A percentile compares a stretch with the other conserved stretches of the same genome.
These are phyloP conservation scores for Astrothelium macrocarpum DNA, from an alignment of 495 filamentous ascomycete species.

Conservation along the genomic window DNA sequence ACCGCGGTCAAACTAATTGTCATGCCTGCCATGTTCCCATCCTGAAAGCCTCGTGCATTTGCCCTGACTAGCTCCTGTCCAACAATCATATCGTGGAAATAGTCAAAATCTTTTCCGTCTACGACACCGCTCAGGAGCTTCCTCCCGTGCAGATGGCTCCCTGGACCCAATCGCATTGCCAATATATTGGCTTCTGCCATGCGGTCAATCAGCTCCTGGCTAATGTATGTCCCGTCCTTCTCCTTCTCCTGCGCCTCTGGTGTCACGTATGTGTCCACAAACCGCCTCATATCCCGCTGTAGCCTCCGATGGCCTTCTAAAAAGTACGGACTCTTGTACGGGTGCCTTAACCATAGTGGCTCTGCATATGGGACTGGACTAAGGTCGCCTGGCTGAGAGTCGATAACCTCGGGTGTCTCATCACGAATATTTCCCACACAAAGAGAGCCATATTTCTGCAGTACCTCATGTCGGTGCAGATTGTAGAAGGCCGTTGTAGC, in stretches of 20 bases:
- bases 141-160: slow-evolving; percentile 67
- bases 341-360: slow-evolving; percentile 66
- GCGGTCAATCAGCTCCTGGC: slow-evolving; percentile 64
- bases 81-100: slow-evolving; percentile 74
- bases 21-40: slow-evolving; percentile 66
- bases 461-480: slow-evolving; percentile 84
- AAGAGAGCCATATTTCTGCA: slow-evolving; percentile 64
- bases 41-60: slow-evolving; percentile 54
- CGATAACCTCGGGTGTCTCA: slow-evolving; percentile 64
- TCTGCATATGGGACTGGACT: slow-evolving; percentile 73
- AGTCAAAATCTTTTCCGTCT: slow-evolving; percentile 74
- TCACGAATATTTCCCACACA: slow-evolving; percentile 65
- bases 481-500: slow-evolving; percentile 87
- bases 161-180: slow-evolving; percentile 76
- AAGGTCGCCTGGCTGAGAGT: slow-evolving; percentile 59
- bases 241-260: slow-evolving; percentile 77
- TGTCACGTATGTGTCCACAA: slow-evolving; percentile 58
- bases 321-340: slow-evolving; percentile 77
- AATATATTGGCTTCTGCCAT: slow-evolving; percentile 67
- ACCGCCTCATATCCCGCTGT: slow-evolving; percentile 62
- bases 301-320: slow-evolving; percentile 63
- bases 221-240: slow-evolving; percentile 61
- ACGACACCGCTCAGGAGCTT: slow-evolving; percentile 60
- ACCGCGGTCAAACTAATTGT: slow-evolving; percentile 74
- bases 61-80: slow-evolving; percentile 62